Percentiles rank a stretch among this genome's conserved stretches.
Conservation (phyloP, 495 filamentous ascomycete genomes). For the Neurospora discreta region DNA sequence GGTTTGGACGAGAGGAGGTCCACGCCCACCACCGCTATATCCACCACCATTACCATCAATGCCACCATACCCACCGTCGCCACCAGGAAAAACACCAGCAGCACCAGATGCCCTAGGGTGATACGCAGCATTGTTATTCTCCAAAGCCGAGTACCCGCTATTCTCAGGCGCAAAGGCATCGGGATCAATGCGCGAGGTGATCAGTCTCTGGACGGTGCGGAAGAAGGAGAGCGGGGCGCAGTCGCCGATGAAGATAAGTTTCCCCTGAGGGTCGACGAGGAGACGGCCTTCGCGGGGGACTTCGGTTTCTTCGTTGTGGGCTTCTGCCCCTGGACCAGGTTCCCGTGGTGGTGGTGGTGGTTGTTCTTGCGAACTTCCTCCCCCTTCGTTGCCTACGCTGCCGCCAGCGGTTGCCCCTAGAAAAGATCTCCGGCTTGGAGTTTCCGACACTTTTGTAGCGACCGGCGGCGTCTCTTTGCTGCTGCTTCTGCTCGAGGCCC, state of each 20-base stretch:
- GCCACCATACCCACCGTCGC: neutral
- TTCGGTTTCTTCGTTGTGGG: constrained; percentile 25
- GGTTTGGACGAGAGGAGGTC: constrained; percentile 13
- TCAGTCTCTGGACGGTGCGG: constrained; percentile 55
- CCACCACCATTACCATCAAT: neutral
- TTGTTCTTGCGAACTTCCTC: too few relatives aligned
- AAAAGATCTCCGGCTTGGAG: neutral
- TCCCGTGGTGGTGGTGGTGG: neutral
- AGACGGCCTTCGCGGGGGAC: constrained; percentile 40
- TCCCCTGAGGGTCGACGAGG: constrained; percentile 46
- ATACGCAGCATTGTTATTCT: constrained; percentile 25
- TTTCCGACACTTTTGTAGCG: neutral
- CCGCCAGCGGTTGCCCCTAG: neutral
- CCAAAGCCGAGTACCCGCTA: constrained; percentile 53
- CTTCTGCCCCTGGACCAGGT: neutral
- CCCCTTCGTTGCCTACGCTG: neutral
- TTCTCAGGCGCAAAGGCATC: constrained; percentile 55
- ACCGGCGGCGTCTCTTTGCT: neutral
- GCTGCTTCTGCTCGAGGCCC: neutral
- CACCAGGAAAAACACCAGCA: neutral
- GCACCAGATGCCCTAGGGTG: neutral
- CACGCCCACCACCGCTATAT: neutral
- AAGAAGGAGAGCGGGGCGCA: constrained; percentile 58
- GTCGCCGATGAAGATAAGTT: constrained; percentile 56
- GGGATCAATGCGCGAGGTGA: constrained; percentile 50